Base-by-base conservation (phyloP, 1,284 basidiomycete species). In the Cystobasidium sp. region DNA sequence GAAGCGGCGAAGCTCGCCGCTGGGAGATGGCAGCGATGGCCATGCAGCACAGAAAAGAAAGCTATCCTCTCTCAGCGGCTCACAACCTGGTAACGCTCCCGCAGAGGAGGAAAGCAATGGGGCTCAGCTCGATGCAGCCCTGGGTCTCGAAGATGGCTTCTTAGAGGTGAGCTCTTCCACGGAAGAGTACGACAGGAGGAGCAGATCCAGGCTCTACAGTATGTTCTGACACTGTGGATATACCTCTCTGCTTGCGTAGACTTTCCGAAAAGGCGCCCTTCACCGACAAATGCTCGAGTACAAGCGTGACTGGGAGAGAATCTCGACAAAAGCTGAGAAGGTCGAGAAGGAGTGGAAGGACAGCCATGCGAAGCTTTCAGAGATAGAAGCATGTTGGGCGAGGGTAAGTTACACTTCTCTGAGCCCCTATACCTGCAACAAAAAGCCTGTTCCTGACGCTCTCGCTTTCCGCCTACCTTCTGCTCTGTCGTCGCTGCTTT, bases 201-300 rank as follows among this genome's bases (percentile, higher is more conserved):
- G 7, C 20, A 22, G 2, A 9, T 24, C 18, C 3, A 14, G 4
- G 20, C 14, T 1, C 6, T 10, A 41, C 20, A 67, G 3, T 10
- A 37, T 31, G 9, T 61, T 39, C 64, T 67, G 16, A 52, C 22
- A 39, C 20, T 10, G 1, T 10, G 8, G 3, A 31, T 31, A 20
- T 18, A 64, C 12, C 47, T 31, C 31, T 10, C 47, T 20, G 44
- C 44, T 6, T 31, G 12, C 12, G 7, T 76, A 92, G 90, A 83
- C 85, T 22, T 90, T 90, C 81, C 89, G 92, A 75, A 97, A 97
- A 83, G 93, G 95, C 81, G 94, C 94, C 53, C 91, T 97, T 66
- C 96, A 89, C 82, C 87, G 94, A 62, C 87, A 93, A 76, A 94
- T 97, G 93, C 90, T 88, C 80, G 88, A 94, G 79, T 95, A 96